Base-by-base conservation (phyloP, 192 early-diverging fungal species). In the Backusella parvicylindrica region DNA sequence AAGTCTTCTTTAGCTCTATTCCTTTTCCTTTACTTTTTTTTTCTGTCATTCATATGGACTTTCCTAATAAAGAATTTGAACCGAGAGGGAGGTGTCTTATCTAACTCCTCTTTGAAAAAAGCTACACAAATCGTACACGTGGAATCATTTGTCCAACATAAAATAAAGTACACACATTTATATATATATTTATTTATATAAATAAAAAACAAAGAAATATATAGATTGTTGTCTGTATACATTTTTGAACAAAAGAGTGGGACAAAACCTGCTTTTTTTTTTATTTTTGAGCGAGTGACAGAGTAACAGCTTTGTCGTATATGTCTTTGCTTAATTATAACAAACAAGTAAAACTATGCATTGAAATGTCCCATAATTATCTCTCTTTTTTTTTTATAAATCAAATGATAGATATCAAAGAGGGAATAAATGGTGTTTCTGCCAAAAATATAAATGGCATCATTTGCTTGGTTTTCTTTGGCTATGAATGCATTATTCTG, bases 41-140 rank as follows among this genome's bases (percentile, higher is more conserved):
- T 56, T 49, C 50, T 56, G 50, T 56, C 50, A 56, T 4, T 56
- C 50, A 56, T 56, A 56, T 56, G 50, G 50, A 26, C 50, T 56
- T 56, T 56, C 50, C 50, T 56, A 56, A 56, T 56, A 56, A 56
- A 56, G 50, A 56, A 56, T 56, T 56, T 56, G n/a, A 60, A 60
- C 53, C 53, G 53, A 60, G 53, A 60, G 1, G 53, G 53, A 28
- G 53, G 26, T 8, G 26, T 23, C 53, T 60, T 60, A 60, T 60
- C 53, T 8, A 60, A 60, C 53, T 60, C 53, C 53, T 60, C 53
- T 60, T 60, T 60, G 53, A 28, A 60, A 28, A 60, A 60, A 60
- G 53, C 53, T 60, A 60, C 53, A 60, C 53, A 60, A 60, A 60
- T 60, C 11, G 21, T 60, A 60, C 53, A 60, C 53, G 53, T 60